A percentile compares a stretch with the other conserved stretches of the same genome.
phyloP scores from a whole-genome alignment of 352 stramenopile species.

The Vaucheria bursata region DNA sequence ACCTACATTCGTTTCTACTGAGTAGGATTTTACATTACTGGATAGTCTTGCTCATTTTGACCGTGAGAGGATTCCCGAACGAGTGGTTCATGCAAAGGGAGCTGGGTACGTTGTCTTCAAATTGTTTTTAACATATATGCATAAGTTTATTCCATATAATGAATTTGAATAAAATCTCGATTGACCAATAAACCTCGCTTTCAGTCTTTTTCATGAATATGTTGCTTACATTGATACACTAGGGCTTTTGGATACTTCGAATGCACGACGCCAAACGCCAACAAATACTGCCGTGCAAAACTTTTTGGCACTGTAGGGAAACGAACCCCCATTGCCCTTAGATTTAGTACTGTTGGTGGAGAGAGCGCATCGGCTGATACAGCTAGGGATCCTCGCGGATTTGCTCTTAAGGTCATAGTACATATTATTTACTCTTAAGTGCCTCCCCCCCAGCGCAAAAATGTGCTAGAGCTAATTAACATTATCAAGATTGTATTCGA shows the following conservation, averaged over 20 bases:
- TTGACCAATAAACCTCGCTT: too few species aligned
- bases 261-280: constrained; percentile 46
- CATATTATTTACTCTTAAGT: too few species aligned
- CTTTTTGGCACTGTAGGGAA: constrained; percentile 66
- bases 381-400: constrained; percentile 71
- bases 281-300: constrained; percentile 62
- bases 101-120: background rate
- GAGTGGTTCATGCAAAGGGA: constrained; percentile 64
- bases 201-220: too few species aligned
- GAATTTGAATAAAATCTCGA: too few species aligned
- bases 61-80: constrained; percentile 76
- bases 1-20: background rate
- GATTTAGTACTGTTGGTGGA: constrained; percentile 70
- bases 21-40: constrained; percentile 69
- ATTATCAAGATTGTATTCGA: too few species aligned
- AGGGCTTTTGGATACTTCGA: constrained; percentile 82
- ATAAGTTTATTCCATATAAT: too few species aligned
- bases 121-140: background rate
- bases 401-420: constrained; percentile 77
- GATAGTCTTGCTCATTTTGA: constrained; percentile 81
- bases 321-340: constrained; percentile 66
- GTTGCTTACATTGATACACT: too few species aligned
- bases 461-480: too few species aligned
- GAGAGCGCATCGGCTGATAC: constrained; percentile 70
- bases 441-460: too few species aligned